phyloP scores from a whole-genome alignment of 2,329 filamentous ascomycete species.

The Fusarium subtropicale region DNA sequence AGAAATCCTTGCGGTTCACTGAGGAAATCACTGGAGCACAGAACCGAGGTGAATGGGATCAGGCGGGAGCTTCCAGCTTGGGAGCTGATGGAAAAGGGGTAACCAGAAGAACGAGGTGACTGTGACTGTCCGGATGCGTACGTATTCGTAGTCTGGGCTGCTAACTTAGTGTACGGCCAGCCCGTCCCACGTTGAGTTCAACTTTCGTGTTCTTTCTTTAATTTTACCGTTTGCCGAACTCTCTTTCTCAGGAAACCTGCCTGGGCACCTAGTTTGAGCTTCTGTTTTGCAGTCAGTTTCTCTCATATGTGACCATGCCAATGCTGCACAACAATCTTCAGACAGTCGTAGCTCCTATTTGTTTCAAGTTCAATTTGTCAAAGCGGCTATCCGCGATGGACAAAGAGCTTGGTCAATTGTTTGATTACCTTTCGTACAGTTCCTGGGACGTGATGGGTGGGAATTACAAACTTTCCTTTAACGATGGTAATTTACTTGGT shows the following conservation, averaged over 20 bases:
- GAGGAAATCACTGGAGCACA: conserved; percentile 3
- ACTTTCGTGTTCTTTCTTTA: conserved; percentile 21
- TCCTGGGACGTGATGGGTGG: conserved; percentile 32
- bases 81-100: conserved; percentile 16
- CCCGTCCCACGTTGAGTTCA: conserved; percentile 30
- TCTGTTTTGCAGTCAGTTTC: background rate
- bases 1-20: background rate
- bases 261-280: background rate
- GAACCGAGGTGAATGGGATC: conserved; percentile 7
- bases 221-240: background rate
- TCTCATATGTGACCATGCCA: background rate
- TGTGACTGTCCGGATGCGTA: conserved; percentile 10
- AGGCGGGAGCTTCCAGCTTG: conserved; percentile 6
- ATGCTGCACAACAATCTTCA: conserved; percentile 20
- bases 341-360: conserved; percentile 15
- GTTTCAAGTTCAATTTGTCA: conserved; percentile 30
- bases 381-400: conserved; percentile 5
- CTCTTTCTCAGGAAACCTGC: background rate
- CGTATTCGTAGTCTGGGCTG: conserved; percentile 7
- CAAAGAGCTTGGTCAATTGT: conserved; percentile 27
- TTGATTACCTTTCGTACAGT: conserved; percentile 10
- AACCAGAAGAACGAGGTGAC: conserved; percentile 1
- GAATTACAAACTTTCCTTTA: conserved; percentile 30
- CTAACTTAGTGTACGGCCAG: conserved; percentile 17
- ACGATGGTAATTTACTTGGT: conserved; percentile 37